Evolutionary conservation across 306 rosid species (phyloP).

Genomic region (Mimosa pudica): DNA sequence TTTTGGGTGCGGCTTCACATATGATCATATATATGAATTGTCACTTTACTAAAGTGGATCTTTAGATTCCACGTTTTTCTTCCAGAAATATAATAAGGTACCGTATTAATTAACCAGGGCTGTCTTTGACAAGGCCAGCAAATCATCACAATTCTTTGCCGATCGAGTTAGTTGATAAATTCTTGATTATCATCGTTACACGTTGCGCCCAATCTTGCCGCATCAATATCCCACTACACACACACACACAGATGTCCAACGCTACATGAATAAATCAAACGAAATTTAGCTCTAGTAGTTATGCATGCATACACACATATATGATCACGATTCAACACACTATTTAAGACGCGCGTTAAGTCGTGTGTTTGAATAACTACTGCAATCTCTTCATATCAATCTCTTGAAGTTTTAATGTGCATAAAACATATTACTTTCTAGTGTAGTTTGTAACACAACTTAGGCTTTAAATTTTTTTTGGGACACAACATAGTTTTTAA

Average conservation of each 20-base stretch:
- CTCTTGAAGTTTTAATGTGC: too few relatives aligned
- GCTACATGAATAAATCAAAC: background rate
- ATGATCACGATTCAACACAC: background rate
- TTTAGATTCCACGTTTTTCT: slow-evolving; percentile 30
- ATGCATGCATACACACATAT: background rate
- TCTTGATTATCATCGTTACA: slow-evolving; percentile 25
- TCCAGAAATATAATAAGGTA: background rate
- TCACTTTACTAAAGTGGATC: background rate
- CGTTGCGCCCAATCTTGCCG: slow-evolving; percentile 14
- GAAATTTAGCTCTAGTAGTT: background rate
- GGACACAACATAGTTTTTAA: too few relatives aligned
- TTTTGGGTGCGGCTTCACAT: slow-evolving; percentile 22
- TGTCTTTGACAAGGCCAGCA: slow-evolving; percentile 17
- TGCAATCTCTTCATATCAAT: background rate
- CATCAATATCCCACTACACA: background rate
- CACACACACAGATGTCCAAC: background rate
- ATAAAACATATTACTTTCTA: too few relatives aligned
- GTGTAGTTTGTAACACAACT: too few relatives aligned
- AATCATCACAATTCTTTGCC: background rate
- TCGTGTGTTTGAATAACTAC: background rate
- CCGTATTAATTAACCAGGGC: slow-evolving; percentile 37
- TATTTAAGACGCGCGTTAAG: too few relatives aligned
- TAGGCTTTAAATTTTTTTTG: too few relatives aligned
- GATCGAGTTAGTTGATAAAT: background rate
- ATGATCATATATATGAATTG: slow-evolving; percentile 10